A percentile compares a stretch with the other conserved stretches of the same genome.
Evolutionary conservation across 2,329 filamentous ascomycete genomes (phyloP).

Genomic region (Cytospora schulzeri): DNA sequence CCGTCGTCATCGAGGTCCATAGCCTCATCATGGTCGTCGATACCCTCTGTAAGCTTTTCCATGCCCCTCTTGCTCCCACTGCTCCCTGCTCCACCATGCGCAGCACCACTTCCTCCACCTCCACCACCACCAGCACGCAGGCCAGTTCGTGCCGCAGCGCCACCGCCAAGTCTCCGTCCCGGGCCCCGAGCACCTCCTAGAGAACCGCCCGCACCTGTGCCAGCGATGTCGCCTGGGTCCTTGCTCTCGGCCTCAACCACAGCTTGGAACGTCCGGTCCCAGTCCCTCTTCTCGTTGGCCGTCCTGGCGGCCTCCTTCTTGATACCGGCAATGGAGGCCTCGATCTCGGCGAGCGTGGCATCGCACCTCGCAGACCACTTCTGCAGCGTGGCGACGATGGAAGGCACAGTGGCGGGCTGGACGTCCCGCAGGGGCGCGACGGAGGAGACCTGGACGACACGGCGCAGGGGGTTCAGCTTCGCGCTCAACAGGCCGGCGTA

Average conservation of each 20-base stretch:
- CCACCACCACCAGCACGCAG: neutral
- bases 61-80: conserved; percentile 27
- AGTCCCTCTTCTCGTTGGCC: conserved; percentile 51
- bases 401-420: conserved; percentile 68
- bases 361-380: conserved; percentile 81
- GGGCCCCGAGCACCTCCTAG: conserved; percentile 16
- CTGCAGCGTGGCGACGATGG: conserved; percentile 68
- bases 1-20: conserved; percentile 60
- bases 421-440: conserved; percentile 87
- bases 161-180: conserved; percentile 27
- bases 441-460: conserved; percentile 74
- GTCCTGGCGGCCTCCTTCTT: conserved; percentile 58
- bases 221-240: conserved; percentile 16
- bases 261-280: conserved; percentile 51
- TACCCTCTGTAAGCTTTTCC: conserved; percentile 44
- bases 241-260: conserved; percentile 50
- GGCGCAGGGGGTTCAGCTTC: conserved; percentile 78
- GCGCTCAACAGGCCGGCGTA: conserved; percentile 82
- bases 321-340: conserved; percentile 71
- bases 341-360: conserved; percentile 71
- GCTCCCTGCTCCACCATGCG: neutral
- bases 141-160: conserved; percentile 9
- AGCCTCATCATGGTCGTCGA: conserved; percentile 48
- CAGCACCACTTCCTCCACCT: neutral
- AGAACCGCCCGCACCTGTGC: conserved; percentile 31